Base-by-base conservation (phyloP, 108 stramenopile species). In the Heterococcus sp. region DNA sequence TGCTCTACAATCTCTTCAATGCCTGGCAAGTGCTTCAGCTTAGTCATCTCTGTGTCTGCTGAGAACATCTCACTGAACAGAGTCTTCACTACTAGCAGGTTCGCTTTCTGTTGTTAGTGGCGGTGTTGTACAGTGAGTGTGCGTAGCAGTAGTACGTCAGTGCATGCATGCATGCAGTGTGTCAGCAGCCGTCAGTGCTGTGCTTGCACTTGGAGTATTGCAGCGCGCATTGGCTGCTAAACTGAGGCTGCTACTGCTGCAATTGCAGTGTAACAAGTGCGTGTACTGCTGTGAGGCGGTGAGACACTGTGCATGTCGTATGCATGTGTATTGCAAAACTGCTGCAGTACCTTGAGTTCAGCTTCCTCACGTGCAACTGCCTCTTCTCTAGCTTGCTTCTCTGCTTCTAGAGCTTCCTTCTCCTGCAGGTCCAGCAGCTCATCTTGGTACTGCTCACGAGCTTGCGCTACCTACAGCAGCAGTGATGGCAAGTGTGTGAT, bases 371-470 rank as follows among this genome's bases (percentile, higher is more conserved):
- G 37, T 5, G 46, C 37, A 21, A 75, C 75, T 11, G 80, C 70
- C 30, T 40, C 73, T 37, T 89, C 88, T 26, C 88, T n/a, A 26
- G 38, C 84, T n/a, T 46, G 83, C 71, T 89, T 89, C 36, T 87
- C 90, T 29, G 72, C 85, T 28, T 85, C 68, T 21, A 89, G 46
- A 31, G 36, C 66, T 64, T 81, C 90, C 32, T 88, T 87, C 75
- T 90, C 89, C 71, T 90, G 74, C 2, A 84, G 85, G 36, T 90
- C 89, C 58, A 90, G 87, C 64, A 90, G 80, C 65, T 90, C 89
- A 38, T 90, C 90, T 58, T 90, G 89, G 34, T 85, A 89, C 68
- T 88, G 88, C 69, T 90, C 89, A 39, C 85, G 83, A 0, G 90
- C 89, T 39, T 65, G 66, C 11, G 64, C 71, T 14, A 33, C 32